These are phyloP conservation scores for Trichoderma pleuroti DNA, from an alignment of 2,329 filamentous ascomycete genomes.

Conservation along the genomic window DNA sequence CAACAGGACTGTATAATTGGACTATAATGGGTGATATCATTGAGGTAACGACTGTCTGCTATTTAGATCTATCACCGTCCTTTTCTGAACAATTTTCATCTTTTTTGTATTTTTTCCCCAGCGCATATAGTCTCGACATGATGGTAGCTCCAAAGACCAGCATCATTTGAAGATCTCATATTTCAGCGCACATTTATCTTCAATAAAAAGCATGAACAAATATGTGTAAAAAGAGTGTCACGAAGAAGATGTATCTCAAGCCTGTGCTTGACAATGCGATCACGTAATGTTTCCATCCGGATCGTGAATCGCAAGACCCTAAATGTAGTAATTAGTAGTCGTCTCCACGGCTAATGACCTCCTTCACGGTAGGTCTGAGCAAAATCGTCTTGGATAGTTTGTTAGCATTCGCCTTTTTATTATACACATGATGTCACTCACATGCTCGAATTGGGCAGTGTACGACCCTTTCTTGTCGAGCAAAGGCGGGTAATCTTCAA, in stretches of 20 bases:
- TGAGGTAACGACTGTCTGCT: background rate
- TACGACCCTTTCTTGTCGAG: slow-evolving; percentile 85
- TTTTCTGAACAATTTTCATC: background rate
- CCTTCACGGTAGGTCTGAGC: slow-evolving; percentile 69
- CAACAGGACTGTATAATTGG: background rate
- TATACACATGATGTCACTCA: slow-evolving; percentile 43
- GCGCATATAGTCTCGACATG: background rate
- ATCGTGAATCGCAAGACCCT: background rate
- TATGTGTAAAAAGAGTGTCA: background rate
- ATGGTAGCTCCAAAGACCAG: background rate
- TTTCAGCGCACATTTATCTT: background rate
- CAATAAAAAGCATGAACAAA: background rate
- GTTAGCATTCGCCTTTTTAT: background rate
- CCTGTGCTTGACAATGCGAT: background rate
- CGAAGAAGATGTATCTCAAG: background rate
- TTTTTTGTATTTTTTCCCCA: background rate
- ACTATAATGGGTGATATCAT: background rate
- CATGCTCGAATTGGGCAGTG: slow-evolving; percentile 85
- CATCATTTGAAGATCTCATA: background rate
- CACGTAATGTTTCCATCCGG: background rate
- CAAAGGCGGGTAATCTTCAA: slow-evolving; percentile 78
- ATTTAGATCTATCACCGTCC: background rate
- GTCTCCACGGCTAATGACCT: slow-evolving; percentile 74
- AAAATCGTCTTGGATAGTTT: slow-evolving; percentile 56
- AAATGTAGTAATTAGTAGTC: slow-evolving; percentile 55